phyloP scores from a whole-genome alignment of 305 asterid genomes.

The Fraxinus albicans region DNA sequence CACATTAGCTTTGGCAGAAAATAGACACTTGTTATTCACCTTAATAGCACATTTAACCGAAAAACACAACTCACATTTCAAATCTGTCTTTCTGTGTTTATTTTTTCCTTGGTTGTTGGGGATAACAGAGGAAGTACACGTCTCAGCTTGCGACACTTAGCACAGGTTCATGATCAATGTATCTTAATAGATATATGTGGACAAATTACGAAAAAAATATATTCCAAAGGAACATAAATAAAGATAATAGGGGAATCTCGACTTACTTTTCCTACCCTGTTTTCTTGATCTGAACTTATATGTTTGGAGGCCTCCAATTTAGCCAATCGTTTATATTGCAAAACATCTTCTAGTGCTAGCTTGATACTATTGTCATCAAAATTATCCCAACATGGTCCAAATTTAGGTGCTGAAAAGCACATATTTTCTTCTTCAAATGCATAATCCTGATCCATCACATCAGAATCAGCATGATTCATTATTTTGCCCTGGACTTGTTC shows the following conservation, averaged over 20 bases:
- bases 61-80: slow-evolving; percentile 9
- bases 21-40: slow-evolving; percentile 9
- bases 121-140: neutral
- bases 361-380: slow-evolving; percentile 62
- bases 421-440: slow-evolving; percentile 28
- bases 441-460: slow-evolving; percentile 35
- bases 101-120: neutral
- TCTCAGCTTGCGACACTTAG: neutral
- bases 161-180: slow-evolving; percentile 8
- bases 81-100: neutral
- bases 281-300: slow-evolving; percentile 33
- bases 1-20: slow-evolving; percentile 6
- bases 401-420: slow-evolving; percentile 23
- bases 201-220: neutral
- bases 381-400: slow-evolving; percentile 65
- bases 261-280: slow-evolving; percentile 51
- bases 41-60: neutral
- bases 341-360: slow-evolving; percentile 61
- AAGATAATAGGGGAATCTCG: slow-evolving; percentile 18
- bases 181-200: neutral
- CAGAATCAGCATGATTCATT: slow-evolving; percentile 36
- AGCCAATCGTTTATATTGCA: slow-evolving; percentile 53
- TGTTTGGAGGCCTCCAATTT: slow-evolving; percentile 46
- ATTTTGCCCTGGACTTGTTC: slow-evolving; percentile 49
- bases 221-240: slow-evolving; percentile 10